These are phyloP conservation scores for Rhodotorula toruloides DNA, from an alignment of 768 basidiomycete genomes.

Conservation along the genomic window DNA sequence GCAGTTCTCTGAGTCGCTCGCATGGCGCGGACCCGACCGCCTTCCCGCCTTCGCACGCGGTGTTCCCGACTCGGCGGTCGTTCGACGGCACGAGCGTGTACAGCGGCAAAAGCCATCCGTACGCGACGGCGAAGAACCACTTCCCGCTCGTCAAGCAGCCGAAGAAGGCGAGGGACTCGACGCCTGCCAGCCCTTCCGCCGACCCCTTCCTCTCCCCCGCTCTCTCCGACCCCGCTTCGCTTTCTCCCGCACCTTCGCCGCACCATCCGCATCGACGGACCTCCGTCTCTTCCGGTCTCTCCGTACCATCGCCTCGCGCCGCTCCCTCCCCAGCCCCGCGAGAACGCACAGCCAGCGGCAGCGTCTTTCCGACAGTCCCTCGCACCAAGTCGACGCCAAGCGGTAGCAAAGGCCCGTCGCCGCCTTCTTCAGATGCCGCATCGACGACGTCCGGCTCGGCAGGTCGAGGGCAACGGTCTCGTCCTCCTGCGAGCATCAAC, in stretches of 20 bases:
- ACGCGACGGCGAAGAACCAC: conserved; percentile 8
- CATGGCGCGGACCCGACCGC: not conserved
- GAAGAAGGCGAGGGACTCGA: not conserved
- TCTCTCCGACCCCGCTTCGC: not conserved
- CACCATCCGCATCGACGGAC: no score
- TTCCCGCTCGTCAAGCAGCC: conserved; percentile 12
- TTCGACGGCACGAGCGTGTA: not conserved
- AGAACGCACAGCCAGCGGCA: not conserved
- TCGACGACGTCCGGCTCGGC: not conserved
- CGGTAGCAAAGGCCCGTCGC: no score
- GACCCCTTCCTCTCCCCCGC: not conserved
- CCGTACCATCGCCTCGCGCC: no score
- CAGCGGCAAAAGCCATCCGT: not conserved
- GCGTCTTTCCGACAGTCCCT: conserved; percentile 2
- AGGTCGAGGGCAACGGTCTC: not conserved
- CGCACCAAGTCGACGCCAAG: no score
- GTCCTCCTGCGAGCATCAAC: not conserved
- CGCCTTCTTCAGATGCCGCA: not conserved
- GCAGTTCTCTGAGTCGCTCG: no score
- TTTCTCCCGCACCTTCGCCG: no score
- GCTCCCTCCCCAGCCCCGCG: no score
- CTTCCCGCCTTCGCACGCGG: not conserved
- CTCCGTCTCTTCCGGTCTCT: no score
- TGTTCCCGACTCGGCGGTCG: not conserved
- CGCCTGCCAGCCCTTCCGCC: not conserved